These are phyloP conservation scores for Sarocladium strictum DNA, from an alignment of 2,329 filamentous ascomycete species.

Conservation along the genomic window DNA sequence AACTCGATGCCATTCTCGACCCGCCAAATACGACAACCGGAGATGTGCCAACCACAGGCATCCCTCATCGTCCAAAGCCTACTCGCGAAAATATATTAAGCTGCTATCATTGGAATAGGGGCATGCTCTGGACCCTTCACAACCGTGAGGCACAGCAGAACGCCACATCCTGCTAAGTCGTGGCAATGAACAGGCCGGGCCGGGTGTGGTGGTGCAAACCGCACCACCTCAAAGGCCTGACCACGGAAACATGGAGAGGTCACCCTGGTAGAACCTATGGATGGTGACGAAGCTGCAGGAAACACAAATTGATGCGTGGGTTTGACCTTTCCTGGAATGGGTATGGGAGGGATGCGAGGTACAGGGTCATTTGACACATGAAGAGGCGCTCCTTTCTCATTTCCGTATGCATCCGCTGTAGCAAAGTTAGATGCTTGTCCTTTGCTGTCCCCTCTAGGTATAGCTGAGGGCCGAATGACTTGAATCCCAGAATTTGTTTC, in stretches of 20 bases:
- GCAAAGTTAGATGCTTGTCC: no score
- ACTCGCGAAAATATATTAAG: neutral
- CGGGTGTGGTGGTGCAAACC: no score
- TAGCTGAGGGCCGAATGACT: neutral
- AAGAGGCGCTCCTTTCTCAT: slow-evolving; percentile 1
- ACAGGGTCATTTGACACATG: neutral
- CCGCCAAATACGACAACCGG: neutral
- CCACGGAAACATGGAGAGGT: no score
- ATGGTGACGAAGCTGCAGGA: neutral
- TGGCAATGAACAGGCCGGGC: no score
- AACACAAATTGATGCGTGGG: neutral
- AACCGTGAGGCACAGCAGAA: neutral
- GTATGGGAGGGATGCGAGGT: neutral
- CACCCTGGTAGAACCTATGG: no score
- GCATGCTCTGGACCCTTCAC: neutral
- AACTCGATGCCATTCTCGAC: no score
- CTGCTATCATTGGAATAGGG: neutral
- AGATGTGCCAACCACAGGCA: neutral
- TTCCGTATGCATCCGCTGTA: neutral
- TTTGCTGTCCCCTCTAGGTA: neutral
- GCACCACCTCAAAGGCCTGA: neutral
- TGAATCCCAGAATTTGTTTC: neutral
- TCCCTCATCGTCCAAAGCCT: neutral
- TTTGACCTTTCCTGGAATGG: neutral
- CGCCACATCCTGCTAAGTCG: slow-evolving; percentile 1